Conservation (phyloP, 768 basidiomycete species). For the Kwoniella botswanensis region DNA sequence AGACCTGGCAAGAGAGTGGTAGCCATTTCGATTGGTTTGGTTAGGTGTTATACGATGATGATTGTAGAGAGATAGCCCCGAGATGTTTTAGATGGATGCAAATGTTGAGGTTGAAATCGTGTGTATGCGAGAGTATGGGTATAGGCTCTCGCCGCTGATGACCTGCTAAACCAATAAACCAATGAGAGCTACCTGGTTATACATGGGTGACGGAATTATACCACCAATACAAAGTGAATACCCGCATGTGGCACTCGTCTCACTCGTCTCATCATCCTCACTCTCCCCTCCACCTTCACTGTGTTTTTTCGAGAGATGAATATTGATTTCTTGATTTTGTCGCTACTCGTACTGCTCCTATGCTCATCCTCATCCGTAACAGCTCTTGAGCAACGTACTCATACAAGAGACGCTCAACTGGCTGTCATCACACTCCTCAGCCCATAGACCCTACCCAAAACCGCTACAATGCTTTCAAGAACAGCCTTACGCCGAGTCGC, state of each 20-base stretch:
- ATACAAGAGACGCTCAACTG: neutral
- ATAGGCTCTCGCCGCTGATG: constrained; percentile 6
- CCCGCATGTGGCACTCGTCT: constrained; percentile 6
- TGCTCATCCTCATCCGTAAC: neutral
- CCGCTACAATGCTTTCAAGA: constrained; percentile 9
- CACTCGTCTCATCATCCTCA: neutral
- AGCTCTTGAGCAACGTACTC: neutral
- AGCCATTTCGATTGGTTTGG: constrained; percentile 31
- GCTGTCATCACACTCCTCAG: too few relatives aligned
- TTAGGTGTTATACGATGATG: constrained; percentile 4
- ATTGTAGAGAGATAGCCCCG: neutral
- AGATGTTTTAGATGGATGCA: neutral
- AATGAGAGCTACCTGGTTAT: constrained; percentile 12
- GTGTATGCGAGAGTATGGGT: neutral
- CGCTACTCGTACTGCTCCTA: too few relatives aligned
- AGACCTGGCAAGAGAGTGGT: constrained; percentile 37
- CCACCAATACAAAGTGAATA: neutral
- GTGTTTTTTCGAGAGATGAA: constrained; percentile 8
- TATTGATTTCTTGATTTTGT: neutral
- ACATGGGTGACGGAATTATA: constrained; percentile 11
- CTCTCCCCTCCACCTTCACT: neutral
- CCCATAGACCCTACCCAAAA: neutral
- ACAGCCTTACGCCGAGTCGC: constrained; percentile 16
- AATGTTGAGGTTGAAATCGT: neutral
- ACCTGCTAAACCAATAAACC: neutral